phyloP scores from a whole-genome alignment of 495 filamentous ascomycete species.

The Recurvomyces mirabilis region DNA sequence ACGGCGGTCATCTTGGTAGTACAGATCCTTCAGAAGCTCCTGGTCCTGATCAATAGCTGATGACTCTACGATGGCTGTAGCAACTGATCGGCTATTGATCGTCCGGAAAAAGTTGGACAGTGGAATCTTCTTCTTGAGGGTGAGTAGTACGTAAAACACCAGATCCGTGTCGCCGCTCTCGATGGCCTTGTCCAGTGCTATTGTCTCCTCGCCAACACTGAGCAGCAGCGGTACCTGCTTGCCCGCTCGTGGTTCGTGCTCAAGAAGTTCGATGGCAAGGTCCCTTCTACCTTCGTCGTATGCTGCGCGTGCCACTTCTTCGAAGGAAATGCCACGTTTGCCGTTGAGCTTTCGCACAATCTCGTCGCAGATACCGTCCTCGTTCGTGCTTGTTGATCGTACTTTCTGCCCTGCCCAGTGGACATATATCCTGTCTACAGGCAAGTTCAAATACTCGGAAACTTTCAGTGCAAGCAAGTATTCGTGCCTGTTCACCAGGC shows the following conservation, averaged over 20 bases:
- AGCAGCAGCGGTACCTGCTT: constrained; percentile 92
- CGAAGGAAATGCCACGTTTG: constrained; percentile 87
- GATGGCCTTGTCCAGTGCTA: constrained; percentile 93
- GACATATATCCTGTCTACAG: constrained; percentile 83
- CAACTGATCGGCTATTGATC: constrained; percentile 75
- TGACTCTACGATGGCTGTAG: constrained; percentile 80
- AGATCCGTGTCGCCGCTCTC: constrained; percentile 92
- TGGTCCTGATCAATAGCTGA: constrained; percentile 64
- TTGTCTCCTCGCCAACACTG: constrained; percentile 89
- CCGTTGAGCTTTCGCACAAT: constrained; percentile 79
- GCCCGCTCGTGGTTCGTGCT: constrained; percentile 85
- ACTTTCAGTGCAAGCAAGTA: constrained; percentile 83
- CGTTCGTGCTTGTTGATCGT: constrained; percentile 67
- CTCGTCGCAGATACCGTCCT: constrained; percentile 74
- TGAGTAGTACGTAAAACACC: constrained; percentile 76
- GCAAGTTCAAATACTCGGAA: constrained; percentile 77
- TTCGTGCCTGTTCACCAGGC: constrained; percentile 78
- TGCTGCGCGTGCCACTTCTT: constrained; percentile 84
- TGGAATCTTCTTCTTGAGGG: constrained; percentile 82
- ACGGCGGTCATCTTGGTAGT: constrained; percentile 93
- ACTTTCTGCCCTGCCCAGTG: constrained; percentile 97
- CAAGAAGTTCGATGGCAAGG: constrained; percentile 79
- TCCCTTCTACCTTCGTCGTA: constrained; percentile 85
- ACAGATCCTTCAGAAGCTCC: constrained; percentile 85
- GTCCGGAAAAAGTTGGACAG: constrained; percentile 86